These are phyloP conservation scores for Lactifluus subvellereus DNA, from an alignment of 768 basidiomycete genomes.

Conservation along the genomic window DNA sequence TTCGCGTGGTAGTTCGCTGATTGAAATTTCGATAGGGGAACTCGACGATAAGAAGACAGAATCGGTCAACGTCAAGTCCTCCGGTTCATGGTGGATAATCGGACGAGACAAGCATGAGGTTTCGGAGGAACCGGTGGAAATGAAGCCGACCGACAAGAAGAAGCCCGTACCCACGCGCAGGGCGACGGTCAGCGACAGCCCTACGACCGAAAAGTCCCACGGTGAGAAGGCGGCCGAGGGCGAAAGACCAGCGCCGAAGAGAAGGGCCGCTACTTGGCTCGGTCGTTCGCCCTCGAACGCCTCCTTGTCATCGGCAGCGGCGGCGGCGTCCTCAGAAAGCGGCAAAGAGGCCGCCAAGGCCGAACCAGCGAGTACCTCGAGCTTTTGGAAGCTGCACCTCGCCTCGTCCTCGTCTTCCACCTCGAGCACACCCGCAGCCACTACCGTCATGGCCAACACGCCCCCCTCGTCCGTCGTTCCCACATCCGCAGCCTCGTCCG, in stretches of 20 bases:
- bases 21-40: conserved; percentile 44
- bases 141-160: conserved; percentile 12
- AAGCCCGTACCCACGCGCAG: conserved; percentile 15
- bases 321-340: not conserved
- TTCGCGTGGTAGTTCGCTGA: not conserved
- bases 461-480: not conserved
- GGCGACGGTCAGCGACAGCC: conserved; percentile 9
- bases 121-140: conserved; percentile 4
- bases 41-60: conserved; percentile 57
- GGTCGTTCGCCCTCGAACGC: conserved; percentile 12
- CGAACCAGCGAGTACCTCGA: conserved; percentile 7
- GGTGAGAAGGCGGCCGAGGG: conserved; percentile 3
- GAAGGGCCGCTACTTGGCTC: conserved; percentile 19
- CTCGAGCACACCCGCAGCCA: conserved; percentile 6
- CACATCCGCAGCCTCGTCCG: conserved; percentile 11
- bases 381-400: conserved; percentile 16
- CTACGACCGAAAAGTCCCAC: conserved; percentile 1
- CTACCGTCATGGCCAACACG: not conserved
- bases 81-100: conserved; percentile 48
- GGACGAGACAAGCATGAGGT: conserved; percentile 27
- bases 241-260: conserved; percentile 6
- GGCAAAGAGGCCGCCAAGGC: conserved; percentile 13
- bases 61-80: conserved; percentile 51
- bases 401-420: conserved; percentile 5
- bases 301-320: conserved; percentile 5